These are phyloP conservation scores for Beauveria brongniartii DNA, from an alignment of 2,329 filamentous ascomycete species.

Conservation along the genomic window DNA sequence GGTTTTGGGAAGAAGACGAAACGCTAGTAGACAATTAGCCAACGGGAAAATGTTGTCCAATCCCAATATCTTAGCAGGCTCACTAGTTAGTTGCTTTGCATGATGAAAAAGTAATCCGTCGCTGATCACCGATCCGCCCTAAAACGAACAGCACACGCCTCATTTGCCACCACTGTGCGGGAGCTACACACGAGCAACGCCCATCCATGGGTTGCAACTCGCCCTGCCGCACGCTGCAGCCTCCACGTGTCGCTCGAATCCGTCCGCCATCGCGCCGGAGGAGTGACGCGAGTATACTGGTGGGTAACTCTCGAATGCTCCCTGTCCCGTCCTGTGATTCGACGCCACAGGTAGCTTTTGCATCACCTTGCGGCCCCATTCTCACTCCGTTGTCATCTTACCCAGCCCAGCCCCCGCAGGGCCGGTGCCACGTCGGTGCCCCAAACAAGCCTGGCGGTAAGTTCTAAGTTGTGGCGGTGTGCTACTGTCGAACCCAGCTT, in stretches of 20 bases:
- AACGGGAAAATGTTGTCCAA: background rate
- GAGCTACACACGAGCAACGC: background rate
- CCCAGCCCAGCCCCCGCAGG: background rate
- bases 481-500: background rate
- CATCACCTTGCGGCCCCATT: background rate
- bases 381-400: background rate
- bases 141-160: background rate
- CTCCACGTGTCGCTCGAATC: background rate
- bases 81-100: background rate
- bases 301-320: background rate
- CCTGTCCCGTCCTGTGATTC: background rate
- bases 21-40: background rate
- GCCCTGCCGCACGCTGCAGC: background rate
- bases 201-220: background rate
- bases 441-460: too few relatives aligned
- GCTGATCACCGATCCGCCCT: slow-evolving; percentile 7
- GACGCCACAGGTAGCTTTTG: background rate
- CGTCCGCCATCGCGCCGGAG: background rate
- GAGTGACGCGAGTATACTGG: background rate
- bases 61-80: background rate
- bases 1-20: background rate
- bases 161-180: background rate
- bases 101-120: background rate
- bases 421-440: background rate
- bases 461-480: background rate